Evolutionary conservation across 805 yeast genomes (phyloP), one percentile per base, ranked within the genome.

Genomic region (Saturnispora sekii): DNA sequence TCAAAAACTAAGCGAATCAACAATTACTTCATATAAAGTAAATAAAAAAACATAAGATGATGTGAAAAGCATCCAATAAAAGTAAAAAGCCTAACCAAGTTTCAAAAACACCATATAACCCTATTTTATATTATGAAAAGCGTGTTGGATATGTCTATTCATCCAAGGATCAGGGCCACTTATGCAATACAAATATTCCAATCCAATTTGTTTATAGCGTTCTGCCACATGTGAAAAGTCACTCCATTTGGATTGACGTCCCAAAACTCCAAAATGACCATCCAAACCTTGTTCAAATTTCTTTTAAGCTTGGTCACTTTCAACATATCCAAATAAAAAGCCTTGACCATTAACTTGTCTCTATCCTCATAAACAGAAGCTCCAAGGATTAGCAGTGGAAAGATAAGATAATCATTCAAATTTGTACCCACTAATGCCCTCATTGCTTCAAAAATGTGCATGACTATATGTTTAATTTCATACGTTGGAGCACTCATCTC

Each of bases 341-440:
- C 45, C 29, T 51, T 46, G 14, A 54, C 45, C 42, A 51, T 52
- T 9, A 51, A 14, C n/a, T 56, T 48, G 44, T 57, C 61, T n/a
- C 58, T 44, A 11, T 44, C 28, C 38, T 57, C 61, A 21, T 53
- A 55, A 15, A 58, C 59, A 4, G 55, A 54, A 2, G 59, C 60
- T 2, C 60, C 61, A 3, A 51, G 48, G 5, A 57, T 51, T 3
- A 57, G 40, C 11, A 57, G 41, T 3, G 61, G 53, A 36, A 57
- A 56, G 4, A 53, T 37, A 18, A 57, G 29, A 35, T 51, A 47
- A n/a, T 50, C 38, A 16, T 38, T 45, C 18, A 56, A 46, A 28
- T 40, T 44, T 1, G 53, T 47, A 6, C 29, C 36, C 1, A 48
- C 16, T 6, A 57, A 45, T 9, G 41, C 46, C 33, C 51, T 36